phyloP scores from a whole-genome alignment of 83 land plant species.

The Thuja plicata region DNA sequence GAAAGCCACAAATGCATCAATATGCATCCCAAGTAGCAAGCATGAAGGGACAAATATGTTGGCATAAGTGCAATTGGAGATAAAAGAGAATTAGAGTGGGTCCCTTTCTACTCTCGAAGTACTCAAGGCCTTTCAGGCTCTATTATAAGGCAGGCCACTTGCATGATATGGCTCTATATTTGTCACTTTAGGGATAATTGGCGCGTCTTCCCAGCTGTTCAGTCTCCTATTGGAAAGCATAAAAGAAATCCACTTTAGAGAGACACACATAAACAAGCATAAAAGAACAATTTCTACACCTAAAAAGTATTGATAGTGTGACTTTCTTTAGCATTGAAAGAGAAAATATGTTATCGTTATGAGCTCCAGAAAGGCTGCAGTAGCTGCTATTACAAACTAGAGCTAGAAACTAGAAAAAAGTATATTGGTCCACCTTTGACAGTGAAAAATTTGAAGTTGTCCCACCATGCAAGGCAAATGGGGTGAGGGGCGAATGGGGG shows the following conservation, averaged over 20 bases:
- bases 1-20: neutral
- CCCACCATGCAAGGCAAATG: neutral
- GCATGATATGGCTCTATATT: neutral
- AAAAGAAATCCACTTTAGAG: neutral
- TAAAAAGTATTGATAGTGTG: too few relatives aligned
- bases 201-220: neutral
- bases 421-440: neutral
- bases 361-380: neutral
- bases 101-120: neutral
- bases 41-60: conserved; percentile 8
- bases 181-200: neutral
- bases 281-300: too few relatives aligned
- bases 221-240: neutral
- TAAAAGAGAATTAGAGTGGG: neutral
- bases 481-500: neutral
- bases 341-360: neutral
- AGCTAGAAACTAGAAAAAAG: neutral
- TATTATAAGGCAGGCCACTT: neutral
- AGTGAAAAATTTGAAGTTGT: neutral
- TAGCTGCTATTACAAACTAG: too few relatives aligned
- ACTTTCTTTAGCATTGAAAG: neutral
- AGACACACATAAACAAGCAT: neutral
- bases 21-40: conserved; percentile 1
- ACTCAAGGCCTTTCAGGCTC: neutral
- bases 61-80: conserved; percentile 2